A percentile compares a stretch with the other conserved stretches of the same genome.
Conservation (phyloP, 495 filamentous ascomycete genomes). For the Aspergillus cavernicola region DNA sequence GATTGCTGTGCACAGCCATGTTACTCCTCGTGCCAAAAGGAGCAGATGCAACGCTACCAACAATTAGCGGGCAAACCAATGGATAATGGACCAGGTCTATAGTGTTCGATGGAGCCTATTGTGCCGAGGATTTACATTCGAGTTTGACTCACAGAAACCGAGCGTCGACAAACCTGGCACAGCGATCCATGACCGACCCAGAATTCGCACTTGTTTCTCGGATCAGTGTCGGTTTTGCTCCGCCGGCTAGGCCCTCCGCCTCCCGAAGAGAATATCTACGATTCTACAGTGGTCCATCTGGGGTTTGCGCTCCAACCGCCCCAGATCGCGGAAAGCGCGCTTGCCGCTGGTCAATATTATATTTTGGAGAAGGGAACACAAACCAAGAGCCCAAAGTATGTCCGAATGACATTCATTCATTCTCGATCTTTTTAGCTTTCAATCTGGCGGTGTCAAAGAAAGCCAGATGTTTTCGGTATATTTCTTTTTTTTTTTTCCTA, state of each 20-base stretch:
- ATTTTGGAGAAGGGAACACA: not conserved
- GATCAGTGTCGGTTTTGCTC: not conserved
- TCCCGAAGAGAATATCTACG: too few species aligned
- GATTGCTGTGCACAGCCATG: constrained; percentile 12
- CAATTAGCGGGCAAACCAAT: constrained; percentile 10
- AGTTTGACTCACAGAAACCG: constrained; percentile 5
- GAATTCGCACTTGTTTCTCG: constrained; percentile 10
- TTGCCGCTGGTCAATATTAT: constrained; percentile 33
- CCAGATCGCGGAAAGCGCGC: constrained; percentile 41
- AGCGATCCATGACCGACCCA: constrained; percentile 18
- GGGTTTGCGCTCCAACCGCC: constrained; percentile 40
- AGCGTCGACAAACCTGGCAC: constrained; percentile 6
- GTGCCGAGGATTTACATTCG: constrained; percentile 11
- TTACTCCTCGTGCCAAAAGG: constrained; percentile 9
- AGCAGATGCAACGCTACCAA: constrained; percentile 15
- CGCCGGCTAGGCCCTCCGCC: not conserved
- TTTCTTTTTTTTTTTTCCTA: not conserved
- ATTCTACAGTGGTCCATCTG: constrained; percentile 22
- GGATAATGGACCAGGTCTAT: constrained; percentile 1
- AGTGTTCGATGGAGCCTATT: constrained; percentile 7
- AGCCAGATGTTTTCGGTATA: constrained; percentile 11
- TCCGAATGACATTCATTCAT: not conserved
- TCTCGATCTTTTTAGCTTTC: not conserved
- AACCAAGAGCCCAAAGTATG: not conserved
- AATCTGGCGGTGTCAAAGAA: constrained; percentile 17